A percentile compares a stretch with the other conserved stretches of the same genome.
phyloP scores from a whole-genome alignment of 2,329 filamentous ascomycete genomes.

The Epichloe hybrida region DNA sequence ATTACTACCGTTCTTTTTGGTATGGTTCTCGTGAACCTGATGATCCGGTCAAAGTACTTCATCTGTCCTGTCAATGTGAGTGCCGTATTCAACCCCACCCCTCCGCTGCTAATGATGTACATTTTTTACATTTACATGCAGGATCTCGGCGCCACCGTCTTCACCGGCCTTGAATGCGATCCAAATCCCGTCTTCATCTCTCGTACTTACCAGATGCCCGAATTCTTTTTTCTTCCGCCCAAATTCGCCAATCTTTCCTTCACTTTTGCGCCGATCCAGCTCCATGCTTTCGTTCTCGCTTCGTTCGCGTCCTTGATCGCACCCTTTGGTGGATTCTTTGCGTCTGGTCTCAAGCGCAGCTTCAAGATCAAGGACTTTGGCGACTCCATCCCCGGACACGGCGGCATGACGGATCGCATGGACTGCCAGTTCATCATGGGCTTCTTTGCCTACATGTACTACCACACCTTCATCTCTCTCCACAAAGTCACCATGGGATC shows the following conservation, averaged over 20 bases:
- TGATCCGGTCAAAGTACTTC: conserved; percentile 91
- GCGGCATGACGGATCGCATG: conserved; percentile 97
- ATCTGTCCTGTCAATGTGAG: conserved; percentile 85
- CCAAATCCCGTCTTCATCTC: conserved; percentile 85
- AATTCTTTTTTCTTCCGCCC: conserved; percentile 59
- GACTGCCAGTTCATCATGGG: conserved; percentile 99
- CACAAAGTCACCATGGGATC: conserved; percentile 75
- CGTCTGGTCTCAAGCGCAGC: conserved; percentile 90
- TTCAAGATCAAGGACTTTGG: conserved; percentile 99
- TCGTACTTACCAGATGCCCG: conserved; percentile 58
- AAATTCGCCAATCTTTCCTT: conserved; percentile 47
- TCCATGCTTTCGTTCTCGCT: conserved; percentile 80
- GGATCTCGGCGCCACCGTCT: conserved; percentile 86
- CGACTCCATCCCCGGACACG: conserved; percentile 92
- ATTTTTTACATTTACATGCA: conserved; percentile 11
- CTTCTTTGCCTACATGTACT: conserved; percentile 97
- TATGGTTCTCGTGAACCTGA: conserved; percentile 64
- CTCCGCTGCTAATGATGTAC: background rate
- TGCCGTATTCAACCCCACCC: conserved; percentile 1
- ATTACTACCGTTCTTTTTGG: conserved; percentile 85
- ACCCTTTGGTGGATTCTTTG: conserved; percentile 96
- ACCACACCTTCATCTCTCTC: conserved; percentile 88
- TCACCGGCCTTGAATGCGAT: conserved; percentile 78
- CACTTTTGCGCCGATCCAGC: conserved; percentile 75
- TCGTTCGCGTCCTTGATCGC: conserved; percentile 94